Conservation (phyloP, 2,329 filamentous ascomycete genomes). For the Didymella pinodella region DNA sequence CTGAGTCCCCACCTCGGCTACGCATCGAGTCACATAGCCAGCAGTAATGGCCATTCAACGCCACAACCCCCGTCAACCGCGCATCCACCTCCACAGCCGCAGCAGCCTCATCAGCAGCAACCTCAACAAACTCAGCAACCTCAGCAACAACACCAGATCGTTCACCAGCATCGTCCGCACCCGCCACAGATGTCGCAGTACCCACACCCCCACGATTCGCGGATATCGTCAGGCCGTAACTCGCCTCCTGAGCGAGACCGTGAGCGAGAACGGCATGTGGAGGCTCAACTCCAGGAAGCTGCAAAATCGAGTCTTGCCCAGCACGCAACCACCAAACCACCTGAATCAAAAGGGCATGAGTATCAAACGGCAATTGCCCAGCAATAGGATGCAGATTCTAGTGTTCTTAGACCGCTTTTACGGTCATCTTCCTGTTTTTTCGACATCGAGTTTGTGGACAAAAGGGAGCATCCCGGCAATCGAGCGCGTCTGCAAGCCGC, state of each 20-base stretch:
- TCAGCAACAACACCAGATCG: constrained; percentile 8
- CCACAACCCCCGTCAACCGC: constrained; percentile 27
- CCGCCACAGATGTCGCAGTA: constrained; percentile 17
- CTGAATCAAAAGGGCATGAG: constrained; percentile 10
- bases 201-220: constrained; percentile 25
- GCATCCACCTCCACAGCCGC: constrained; percentile 6
- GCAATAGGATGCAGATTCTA: constrained; percentile 8
- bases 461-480: background rate
- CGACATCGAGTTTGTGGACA: background rate
- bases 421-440: background rate
- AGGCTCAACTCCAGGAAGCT: constrained; percentile 46
- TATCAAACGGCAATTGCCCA: constrained; percentile 20
- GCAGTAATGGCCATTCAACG: constrained; percentile 31
- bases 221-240: constrained; percentile 27
- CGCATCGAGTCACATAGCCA: constrained; percentile 30
- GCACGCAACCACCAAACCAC: constrained; percentile 14
- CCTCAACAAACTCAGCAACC: constrained; percentile 1
- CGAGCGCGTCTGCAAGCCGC: background rate
- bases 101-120: constrained; percentile 8
- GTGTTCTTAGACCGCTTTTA: background rate
- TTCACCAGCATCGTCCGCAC: constrained; percentile 12
- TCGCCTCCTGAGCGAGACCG: constrained; percentile 38
- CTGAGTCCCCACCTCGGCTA: constrained; percentile 35
- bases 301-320: constrained; percentile 47
- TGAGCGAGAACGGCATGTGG: constrained; percentile 33